A percentile compares a stretch with the other conserved stretches of the same genome.
phyloP scores from a whole-genome alignment of 1,284 basidiomycete genomes.

The Coniferiporia sulphurascens region DNA sequence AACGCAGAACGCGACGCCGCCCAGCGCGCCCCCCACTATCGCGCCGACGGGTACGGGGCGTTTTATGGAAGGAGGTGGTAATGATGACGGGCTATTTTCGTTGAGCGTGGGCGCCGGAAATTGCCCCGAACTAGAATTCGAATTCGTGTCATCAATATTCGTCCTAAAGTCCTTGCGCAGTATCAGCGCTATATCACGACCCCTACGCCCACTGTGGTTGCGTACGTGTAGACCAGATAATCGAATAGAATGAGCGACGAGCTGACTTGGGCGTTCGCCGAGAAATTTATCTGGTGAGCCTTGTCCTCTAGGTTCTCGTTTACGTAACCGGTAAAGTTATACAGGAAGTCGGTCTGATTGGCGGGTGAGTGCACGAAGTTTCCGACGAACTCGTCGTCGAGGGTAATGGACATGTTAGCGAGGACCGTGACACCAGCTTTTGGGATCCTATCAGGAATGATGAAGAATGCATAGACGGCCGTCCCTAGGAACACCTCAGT shows the following conservation, averaged over 20 bases:
- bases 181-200: background rate
- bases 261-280: background rate
- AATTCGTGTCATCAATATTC: too few relatives aligned
- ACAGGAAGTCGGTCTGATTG: slow-evolving; percentile 1
- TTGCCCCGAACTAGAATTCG: background rate
- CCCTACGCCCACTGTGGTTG: background rate
- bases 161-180: background rate
- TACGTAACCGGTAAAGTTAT: slow-evolving; percentile 2
- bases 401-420: slow-evolving; percentile 3
- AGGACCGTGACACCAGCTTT: background rate
- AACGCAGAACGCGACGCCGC: background rate
- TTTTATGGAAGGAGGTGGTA: background rate
- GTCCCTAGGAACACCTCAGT: background rate
- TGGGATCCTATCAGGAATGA: background rate
- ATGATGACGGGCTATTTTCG: background rate
- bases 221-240: slow-evolving; percentile 14
- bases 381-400: background rate
- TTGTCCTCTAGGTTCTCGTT: background rate
- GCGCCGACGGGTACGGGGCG: background rate
- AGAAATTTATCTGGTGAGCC: background rate
- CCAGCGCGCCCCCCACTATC: background rate
- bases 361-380: background rate
- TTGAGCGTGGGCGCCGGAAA: background rate
- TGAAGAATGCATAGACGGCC: slow-evolving; percentile 7
- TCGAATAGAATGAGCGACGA: slow-evolving; percentile 8